Percentiles rank a stretch among this genome's conserved stretches.
Evolutionary conservation across 441 rosid genomes (phyloP).

Genomic region (Pelargonium myrrhifolium): DNA sequence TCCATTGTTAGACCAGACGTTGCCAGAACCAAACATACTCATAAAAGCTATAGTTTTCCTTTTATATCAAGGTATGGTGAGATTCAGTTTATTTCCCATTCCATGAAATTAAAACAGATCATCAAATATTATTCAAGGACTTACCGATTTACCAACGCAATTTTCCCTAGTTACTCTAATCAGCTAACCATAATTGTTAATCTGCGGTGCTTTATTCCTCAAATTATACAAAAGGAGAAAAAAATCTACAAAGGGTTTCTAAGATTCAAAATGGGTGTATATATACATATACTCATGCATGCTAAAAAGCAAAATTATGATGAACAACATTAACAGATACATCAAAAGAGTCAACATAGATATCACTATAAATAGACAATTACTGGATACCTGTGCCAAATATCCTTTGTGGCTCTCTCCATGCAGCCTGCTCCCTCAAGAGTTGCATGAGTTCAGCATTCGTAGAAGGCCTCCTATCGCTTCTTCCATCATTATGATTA

Average conservation of each 20-base stretch:
- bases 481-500: not conserved
- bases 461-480: not conserved
- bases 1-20: not conserved
- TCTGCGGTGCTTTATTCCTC: not conserved
- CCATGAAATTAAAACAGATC: not conserved
- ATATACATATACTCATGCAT: not conserved
- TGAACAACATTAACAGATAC: not conserved
- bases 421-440: constrained; percentile 5
- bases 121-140: not conserved
- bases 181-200: not conserved
- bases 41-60: not conserved
- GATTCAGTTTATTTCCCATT: not conserved
- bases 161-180: not conserved
- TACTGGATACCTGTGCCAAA: not conserved
- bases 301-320: not conserved
- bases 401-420: not conserved
- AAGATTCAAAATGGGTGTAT: not conserved
- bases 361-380: not conserved
- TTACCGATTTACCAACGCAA: not conserved
- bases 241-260: not conserved
- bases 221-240: not conserved
- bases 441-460: constrained; percentile 2
- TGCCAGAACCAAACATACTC: not conserved
- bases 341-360: not conserved
- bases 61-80: not conserved